Evolutionary conservation across 73 alveolate species (phyloP), one percentile per base, ranked within the genome.

Genomic region (Tetrahymena elliotti): DNA sequence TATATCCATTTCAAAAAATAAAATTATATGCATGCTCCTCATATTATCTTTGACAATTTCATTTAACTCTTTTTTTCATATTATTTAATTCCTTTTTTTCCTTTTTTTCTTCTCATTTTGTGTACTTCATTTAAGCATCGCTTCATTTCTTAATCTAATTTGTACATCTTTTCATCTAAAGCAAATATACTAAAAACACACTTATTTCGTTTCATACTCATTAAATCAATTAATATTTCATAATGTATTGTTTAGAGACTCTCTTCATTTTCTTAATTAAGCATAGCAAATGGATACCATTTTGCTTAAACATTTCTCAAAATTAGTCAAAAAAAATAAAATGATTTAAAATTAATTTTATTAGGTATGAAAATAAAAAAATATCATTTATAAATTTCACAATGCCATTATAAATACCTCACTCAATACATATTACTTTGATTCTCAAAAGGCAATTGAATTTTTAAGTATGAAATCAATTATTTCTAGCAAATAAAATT

Each of bases 11-110:
- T 68, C 88, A 68, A 68, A 68, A 68, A 68, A 68, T 68, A 68
- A 68, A 68, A 68, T 68, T 68, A 68, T 68, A 68, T 68, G 88
- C 88, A 68, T 68, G 88, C 88, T 68, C 88, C 88, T 68, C 88
- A 27, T 68, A 31, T 31, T 68, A 68, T 68, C 36, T 27, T n/a
- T 27, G 88, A n/a, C 36, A 68, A 31, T 68, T 68, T 68, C 88
- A 68, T 68, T 68, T 68, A 68, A 68, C 88, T 68, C 88, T 68
- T 68, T 68, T 68, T 68, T 68, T 68, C 88, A 68, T 68, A 68
- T 68, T 68, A 27, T 68, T 68, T 68, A 68, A 68, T 68, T 68
- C 88, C 88, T 68, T 68, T 68, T 68, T 68, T 68, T 31, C 88
- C 33, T 68, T 68, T 68, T 68, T 68, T 68, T 68, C 88, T 68